Base-by-base conservation (phyloP, 345 rosid species). In the Streptanthus diversifolius region DNA sequence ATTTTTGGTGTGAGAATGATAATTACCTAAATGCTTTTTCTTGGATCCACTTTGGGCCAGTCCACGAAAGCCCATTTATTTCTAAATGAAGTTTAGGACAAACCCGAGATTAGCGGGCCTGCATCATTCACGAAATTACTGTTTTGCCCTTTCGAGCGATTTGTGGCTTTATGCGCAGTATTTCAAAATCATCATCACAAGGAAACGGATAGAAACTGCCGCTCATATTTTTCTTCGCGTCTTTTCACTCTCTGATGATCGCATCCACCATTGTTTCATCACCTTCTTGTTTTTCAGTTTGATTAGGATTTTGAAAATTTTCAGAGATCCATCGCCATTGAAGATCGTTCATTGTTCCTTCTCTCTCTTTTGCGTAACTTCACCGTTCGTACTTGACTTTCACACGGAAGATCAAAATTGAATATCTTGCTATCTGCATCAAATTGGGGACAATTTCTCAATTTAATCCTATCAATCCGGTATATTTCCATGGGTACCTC, bases 171-270 rank as follows among this genome's bases (percentile, higher is more conserved):
- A 2, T 27, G 33, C 51, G 41, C 13, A 33, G 15, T 6, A n/a
- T 24, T 73, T 45, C 27, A 73, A 55, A 73, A 55, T 25, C 37
- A 0, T 12, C 33, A 4, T 2, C 36, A 33, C 36, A n/a, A 22
- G 33, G 24, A 25, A 52, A 27, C 19, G 17, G 5, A 4, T 27
- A 14, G 14, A 22, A 69, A 69, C 80, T 77, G 72, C 68, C 80
- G 72, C 77, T 65, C 77, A 27, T 70, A 49, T 77, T 68, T 19
- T 30, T 11, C 41, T 29, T 59, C 24, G 51, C 67, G 67, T 19
- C 67, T 49, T 49, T 58, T 37, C 19, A 25, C 68, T 43, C 39
- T 70, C 62, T 72, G 7, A 11, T 37, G 8, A 49, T 54, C 32
- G 37, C 47, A 64, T 32, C 25, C 47, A 21, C 69, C 71, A 44